These are phyloP conservation scores for Termitomyces sp. DNA, from an alignment of 768 basidiomycete species.

Conservation along the genomic window DNA sequence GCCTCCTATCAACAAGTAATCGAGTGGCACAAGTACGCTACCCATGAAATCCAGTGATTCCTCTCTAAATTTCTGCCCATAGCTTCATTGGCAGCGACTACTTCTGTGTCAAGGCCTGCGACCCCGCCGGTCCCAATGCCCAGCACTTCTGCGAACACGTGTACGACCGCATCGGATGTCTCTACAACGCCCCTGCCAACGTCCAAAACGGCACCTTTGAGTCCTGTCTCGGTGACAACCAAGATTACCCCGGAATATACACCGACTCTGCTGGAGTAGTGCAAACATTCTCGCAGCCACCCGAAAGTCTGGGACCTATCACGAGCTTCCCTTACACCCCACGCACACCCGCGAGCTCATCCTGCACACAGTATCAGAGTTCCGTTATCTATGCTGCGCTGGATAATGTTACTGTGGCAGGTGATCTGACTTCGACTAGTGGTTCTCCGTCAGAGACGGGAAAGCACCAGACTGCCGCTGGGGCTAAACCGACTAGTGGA, in stretches of 20 bases:
- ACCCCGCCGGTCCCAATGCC: constrained; percentile 38
- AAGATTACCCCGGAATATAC: constrained; percentile 26
- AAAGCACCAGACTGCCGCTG: neutral
- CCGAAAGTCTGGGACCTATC: constrained; percentile 36
- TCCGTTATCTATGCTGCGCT: constrained; percentile 13
- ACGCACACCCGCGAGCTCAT: constrained; percentile 31
- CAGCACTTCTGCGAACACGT: constrained; percentile 51
- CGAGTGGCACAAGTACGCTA: constrained; percentile 50
- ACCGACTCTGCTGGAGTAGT: constrained; percentile 14
- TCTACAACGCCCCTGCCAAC: constrained; percentile 54
- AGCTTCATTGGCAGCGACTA: constrained; percentile 50
- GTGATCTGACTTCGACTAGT: constrained; percentile 6
- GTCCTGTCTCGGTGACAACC: constrained; percentile 45
- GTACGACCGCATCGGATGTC: constrained; percentile 56
- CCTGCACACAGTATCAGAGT: constrained; percentile 22
- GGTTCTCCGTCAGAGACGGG: neutral
- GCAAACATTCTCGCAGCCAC: constrained; percentile 34
- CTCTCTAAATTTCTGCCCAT: constrained; percentile 7
- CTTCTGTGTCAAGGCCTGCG: constrained; percentile 61
- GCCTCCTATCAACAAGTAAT: constrained; percentile 40
- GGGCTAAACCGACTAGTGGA: neutral
- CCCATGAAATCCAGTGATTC: constrained; percentile 7
- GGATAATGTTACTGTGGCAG: constrained; percentile 11
- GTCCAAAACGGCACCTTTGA: constrained; percentile 47
- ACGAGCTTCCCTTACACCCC: constrained; percentile 35